These are phyloP conservation scores for Trichoderma sp. DNA, from an alignment of 2,329 filamentous ascomycete genomes.

Conservation along the genomic window DNA sequence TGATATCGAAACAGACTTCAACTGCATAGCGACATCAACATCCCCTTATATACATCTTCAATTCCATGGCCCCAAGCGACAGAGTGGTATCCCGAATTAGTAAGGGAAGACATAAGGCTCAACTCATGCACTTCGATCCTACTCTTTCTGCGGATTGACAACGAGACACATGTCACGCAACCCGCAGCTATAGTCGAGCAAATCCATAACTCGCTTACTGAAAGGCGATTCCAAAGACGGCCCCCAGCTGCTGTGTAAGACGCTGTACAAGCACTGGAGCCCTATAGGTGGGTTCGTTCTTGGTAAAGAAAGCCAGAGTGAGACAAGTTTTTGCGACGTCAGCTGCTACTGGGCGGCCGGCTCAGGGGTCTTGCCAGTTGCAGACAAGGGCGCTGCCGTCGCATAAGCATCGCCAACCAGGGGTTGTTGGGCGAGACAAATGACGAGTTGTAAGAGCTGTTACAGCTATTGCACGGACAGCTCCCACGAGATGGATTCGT, in stretches of 20 bases:
- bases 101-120: background rate
- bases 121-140: background rate
- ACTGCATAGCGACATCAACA: background rate
- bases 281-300: background rate
- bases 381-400: background rate
- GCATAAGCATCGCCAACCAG: background rate
- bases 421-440: background rate
- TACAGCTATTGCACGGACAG: background rate
- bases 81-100: background rate
- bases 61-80: too few relatives aligned
- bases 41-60: background rate
- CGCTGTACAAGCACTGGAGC: too few relatives aligned
- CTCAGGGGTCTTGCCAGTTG: background rate
- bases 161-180: background rate
- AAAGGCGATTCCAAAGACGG: background rate
- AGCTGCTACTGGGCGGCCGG: background rate
- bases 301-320: background rate
- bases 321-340: conserved; percentile 7
- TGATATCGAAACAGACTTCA: background rate
- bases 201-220: background rate
- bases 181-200: background rate
- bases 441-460: background rate
- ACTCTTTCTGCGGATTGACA: background rate
- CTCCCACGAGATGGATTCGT: background rate
- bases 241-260: background rate